Evolutionary conservation across 345 rosid genomes (phyloP), one percentile per base, ranked within the genome.

Genomic region (Populus davidiana): DNA sequence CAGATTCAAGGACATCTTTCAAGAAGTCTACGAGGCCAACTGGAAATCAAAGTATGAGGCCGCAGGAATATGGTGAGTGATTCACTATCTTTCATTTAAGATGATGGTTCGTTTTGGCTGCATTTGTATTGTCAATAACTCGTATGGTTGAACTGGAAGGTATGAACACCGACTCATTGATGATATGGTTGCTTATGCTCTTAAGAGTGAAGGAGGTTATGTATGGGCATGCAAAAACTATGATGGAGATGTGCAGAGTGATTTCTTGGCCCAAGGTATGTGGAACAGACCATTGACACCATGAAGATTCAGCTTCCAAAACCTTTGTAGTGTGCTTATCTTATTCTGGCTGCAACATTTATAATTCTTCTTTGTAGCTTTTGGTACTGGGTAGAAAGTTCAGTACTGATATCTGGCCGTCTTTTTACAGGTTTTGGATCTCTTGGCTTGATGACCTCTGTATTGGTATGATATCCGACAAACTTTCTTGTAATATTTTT

Each of bases 151-250:
- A 78, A 83, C 75, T 80, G 79, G 75, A 76, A 96, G 99, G 99
- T 96, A 96, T 85, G 99, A 96, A 71, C 99, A 96, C 85, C 99
- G 98, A 81, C 94, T 96, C 75, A 96, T 96, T 76, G 99, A 96
- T 85, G 99, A 96, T 85, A 96, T 96, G 99, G 99, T 96, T 69
- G 99, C 99, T 29, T 96, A 93, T 83, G 96, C 96, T 38, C 82
- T 96, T 39, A 96, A 93, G 90, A 96, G 99, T 38, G 99, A 93
- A 71, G 99, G 99, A 78, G 98, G 97, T 73, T 96, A 93, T 74
- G 99, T 96, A 29, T 96, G 99, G 98, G 98, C 99, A 12, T 96
- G 99, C 90, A 94, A 94, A 85, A 94, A 94, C 86, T 94, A 94
- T 83, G 98, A 94, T 87, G 98, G 98, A 79, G 99, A 96, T 88